These are phyloP conservation scores for Gynochthodes officinalis DNA, from an alignment of 257 asterid genomes.

Conservation along the genomic window DNA sequence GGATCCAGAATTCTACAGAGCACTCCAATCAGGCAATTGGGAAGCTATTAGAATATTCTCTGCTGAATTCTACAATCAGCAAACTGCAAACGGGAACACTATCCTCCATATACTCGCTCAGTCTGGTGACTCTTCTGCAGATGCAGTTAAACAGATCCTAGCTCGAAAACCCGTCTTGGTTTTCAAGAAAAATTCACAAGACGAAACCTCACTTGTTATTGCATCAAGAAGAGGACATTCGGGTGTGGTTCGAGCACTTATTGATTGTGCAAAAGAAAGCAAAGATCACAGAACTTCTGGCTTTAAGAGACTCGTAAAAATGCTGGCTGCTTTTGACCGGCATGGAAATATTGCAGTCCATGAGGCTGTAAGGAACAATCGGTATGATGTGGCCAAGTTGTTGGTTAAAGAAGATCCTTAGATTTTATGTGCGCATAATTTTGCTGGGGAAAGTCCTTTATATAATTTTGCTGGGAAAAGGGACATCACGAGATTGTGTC, in stretches of 20 bases:
- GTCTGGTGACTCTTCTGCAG: background rate
- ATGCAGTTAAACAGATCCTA: background rate
- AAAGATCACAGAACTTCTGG: too few relatives aligned
- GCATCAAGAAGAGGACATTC: constrained; percentile 5
- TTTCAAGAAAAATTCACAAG: background rate
- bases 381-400: background rate
- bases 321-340: background rate
- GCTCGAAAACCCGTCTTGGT: background rate
- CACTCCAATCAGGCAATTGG: too few relatives aligned
- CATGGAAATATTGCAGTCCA: constrained; percentile 7
- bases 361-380: constrained; percentile 10
- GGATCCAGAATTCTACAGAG: too few relatives aligned
- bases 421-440: background rate
- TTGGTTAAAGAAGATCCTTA: background rate
- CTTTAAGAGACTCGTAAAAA: accelerated
- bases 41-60: too few relatives aligned
- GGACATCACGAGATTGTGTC: background rate
- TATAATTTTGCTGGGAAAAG: constrained; percentile 5
- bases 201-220: constrained; percentile 1
- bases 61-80: too few relatives aligned
- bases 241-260: background rate
- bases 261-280: background rate
- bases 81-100: too few relatives aligned
- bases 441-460: constrained; percentile 2
- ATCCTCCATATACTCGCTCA: background rate